Evolutionary conservation across 2,329 filamentous ascomycete species (phyloP), one percentile per base, ranked within the genome.

Genomic region (Spiromastix sp.): DNA sequence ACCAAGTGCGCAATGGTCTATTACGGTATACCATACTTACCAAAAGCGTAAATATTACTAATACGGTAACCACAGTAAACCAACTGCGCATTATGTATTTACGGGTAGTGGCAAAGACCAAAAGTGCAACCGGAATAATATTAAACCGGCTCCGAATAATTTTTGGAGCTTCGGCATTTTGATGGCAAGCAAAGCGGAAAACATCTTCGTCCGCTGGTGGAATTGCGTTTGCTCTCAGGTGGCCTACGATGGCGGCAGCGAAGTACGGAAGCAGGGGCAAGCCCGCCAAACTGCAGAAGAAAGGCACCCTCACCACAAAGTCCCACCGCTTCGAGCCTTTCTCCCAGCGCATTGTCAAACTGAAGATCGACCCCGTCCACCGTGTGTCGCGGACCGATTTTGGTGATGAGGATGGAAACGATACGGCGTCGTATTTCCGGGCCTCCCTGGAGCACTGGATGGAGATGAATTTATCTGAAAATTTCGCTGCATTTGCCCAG

Each of bases 301-400:
- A 72, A 42, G 71, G 72, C 45, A 93, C 85, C 17, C 68, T 70
- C 33, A 83, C 86, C 47, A 78, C 80, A 42, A 87, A 85, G 54
- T 81, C 85, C 34, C 85, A 95, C 63, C 74, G 84, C 56, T 96
- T 85, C 75, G 82, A 95, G 63, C 81, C 84, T 43, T 96, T 96
- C 63, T 84, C 81, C 40, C 75, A 80, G 54, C 91, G 93, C 59
- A 84, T 96, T 57, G 77, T 84, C 44, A 91, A 87, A 59, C 74
- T 96, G 54, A 91, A 85, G 62, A 80, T 98, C 63, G 89, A 98
- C 52, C 91, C 91, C 30, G 74, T 98, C 48, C 85, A 91, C 60
- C 81, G 81, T 63, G 81, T 93, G 50, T 84, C 86, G 60, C 81
- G 81, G 25, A 56, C 56, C 75, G 93, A 64, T 79, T 77, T 91